A percentile compares a stretch with the other conserved stretches of the same genome.
These are phyloP conservation scores for Waltiozyma sp. DNA, from an alignment of 1,139 yeast species.

Conservation along the genomic window DNA sequence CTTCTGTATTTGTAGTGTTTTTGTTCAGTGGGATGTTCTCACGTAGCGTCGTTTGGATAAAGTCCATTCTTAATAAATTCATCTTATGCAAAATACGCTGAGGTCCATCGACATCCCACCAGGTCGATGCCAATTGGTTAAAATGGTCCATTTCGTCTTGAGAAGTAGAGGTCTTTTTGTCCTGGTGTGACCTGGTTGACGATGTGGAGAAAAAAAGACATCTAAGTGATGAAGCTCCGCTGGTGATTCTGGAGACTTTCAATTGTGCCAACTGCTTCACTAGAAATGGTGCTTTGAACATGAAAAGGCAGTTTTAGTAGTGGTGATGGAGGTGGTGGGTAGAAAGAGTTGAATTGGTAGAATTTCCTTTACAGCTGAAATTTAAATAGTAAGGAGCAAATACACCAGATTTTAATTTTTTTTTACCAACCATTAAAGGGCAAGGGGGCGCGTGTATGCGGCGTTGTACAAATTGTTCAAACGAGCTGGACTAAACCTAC, in stretches of 20 bases:
- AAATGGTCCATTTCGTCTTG: conserved; percentile 66
- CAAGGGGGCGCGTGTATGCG: too few species aligned
- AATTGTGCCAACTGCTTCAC: background rate
- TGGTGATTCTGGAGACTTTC: background rate
- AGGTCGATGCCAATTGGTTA: conserved; percentile 69
- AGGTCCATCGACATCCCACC: conserved; percentile 97
- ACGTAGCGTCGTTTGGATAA: conserved; percentile 52
- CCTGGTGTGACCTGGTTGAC: background rate
- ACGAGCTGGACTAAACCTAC: too few species aligned
- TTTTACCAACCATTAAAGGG: too few species aligned
- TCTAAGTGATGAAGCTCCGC: background rate
- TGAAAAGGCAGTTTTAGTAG: too few species aligned
- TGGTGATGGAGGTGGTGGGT: too few species aligned
- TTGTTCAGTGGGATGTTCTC: conserved; percentile 35
- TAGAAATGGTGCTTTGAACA: background rate
- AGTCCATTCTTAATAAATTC: conserved; percentile 86
- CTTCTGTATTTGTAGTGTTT: conserved; percentile 30
- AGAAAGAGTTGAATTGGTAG: too few species aligned
- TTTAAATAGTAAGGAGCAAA: too few species aligned
- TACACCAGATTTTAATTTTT: too few species aligned
- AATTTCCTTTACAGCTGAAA: too few species aligned
- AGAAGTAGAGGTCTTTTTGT: conserved; percentile 17
- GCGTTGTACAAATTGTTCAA: too few species aligned
- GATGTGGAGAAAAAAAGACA: too few species aligned
- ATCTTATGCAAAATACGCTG: conserved; percentile 89